These are phyloP conservation scores for Aquilaria agallochum DNA, from an alignment of 441 rosid species.

Conservation along the genomic window DNA sequence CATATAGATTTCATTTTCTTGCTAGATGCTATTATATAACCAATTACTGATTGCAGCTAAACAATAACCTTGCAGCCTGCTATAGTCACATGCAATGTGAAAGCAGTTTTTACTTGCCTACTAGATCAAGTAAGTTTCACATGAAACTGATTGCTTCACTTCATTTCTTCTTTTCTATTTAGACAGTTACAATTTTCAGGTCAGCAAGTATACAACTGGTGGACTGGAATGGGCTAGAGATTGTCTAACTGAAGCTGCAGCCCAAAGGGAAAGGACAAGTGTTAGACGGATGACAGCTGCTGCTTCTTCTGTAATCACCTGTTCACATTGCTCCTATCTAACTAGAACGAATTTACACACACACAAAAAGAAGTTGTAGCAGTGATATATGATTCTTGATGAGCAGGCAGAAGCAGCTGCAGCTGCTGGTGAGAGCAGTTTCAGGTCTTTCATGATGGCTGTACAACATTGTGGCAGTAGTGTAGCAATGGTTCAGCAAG, in stretches of 20 bases:
- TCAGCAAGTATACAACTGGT: constrained; percentile 75
- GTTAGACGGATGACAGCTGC: constrained; percentile 94
- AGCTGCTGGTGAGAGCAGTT: constrained; percentile 97
- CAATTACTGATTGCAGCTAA: constrained; percentile 18
- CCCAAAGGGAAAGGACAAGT: constrained; percentile 80
- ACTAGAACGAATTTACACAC: constrained; percentile 3
- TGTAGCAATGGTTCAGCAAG: constrained; percentile 95
- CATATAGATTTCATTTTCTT: too few relatives aligned
- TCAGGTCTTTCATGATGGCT: constrained; percentile 94
- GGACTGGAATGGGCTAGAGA: constrained; percentile 95
- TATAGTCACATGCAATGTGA: constrained; percentile 68
- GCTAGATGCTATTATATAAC: not conserved
- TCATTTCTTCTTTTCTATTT: constrained; percentile 4
- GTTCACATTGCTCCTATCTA: constrained; percentile 18
- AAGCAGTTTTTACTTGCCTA: constrained; percentile 81
- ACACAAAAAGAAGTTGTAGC: not conserved
- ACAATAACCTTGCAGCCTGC: constrained; percentile 51
- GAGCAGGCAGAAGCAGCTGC: constrained; percentile 98
- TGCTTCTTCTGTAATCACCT: constrained; percentile 87
- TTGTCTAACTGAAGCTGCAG: constrained; percentile 85
- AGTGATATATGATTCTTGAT: constrained; percentile 21
- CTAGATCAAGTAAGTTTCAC: constrained; percentile 69
- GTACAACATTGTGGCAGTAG: constrained; percentile 93
- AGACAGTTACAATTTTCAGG: constrained; percentile 40
- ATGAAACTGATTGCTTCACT: not conserved